Conservation (phyloP, 768 basidiomycete species). For the Agaricus subrufescens region DNA sequence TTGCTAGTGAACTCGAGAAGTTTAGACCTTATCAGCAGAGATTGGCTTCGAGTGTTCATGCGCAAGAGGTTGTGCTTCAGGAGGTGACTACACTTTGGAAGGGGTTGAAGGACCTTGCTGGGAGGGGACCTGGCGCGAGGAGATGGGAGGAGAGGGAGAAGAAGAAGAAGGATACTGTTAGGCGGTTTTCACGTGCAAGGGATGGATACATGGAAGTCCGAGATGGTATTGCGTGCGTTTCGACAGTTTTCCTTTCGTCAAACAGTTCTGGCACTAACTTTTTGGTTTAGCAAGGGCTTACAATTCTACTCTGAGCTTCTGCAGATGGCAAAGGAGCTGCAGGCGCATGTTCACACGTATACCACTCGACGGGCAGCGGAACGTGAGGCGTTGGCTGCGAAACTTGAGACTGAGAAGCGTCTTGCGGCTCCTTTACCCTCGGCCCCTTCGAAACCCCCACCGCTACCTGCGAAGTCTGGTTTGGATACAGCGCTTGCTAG, state of each 20-base stretch:
- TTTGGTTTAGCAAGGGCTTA: slow-evolving; percentile 65
- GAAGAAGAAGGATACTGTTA: slow-evolving; percentile 68
- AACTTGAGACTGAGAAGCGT: slow-evolving; percentile 70
- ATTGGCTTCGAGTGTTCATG: slow-evolving; percentile 69
- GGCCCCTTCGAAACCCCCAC: slow-evolving; percentile 44
- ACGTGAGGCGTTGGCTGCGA: slow-evolving; percentile 59
- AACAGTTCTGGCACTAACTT: slow-evolving; percentile 1
- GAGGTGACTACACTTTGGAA: slow-evolving; percentile 78
- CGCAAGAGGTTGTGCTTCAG: slow-evolving; percentile 68
- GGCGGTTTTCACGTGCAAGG: slow-evolving; percentile 68
- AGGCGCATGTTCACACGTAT: slow-evolving; percentile 55
- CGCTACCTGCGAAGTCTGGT: slow-evolving; percentile 39
- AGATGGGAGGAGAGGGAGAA: slow-evolving; percentile 83
- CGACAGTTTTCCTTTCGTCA: neutral
- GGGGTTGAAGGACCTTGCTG: slow-evolving; percentile 63
- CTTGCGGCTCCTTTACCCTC: slow-evolving; percentile 40
- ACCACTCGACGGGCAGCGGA: slow-evolving; percentile 62
- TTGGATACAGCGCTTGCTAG: slow-evolving; percentile 51
- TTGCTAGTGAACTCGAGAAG: slow-evolving; percentile 93
- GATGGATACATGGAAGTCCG: slow-evolving; percentile 86
- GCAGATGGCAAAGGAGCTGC: slow-evolving; percentile 55
- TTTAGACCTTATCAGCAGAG: slow-evolving; percentile 89
- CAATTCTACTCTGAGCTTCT: slow-evolving; percentile 84
- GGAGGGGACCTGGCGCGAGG: slow-evolving; percentile 70
- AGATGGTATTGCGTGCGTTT: slow-evolving; percentile 76